Evolutionary conservation across 345 rosid genomes (phyloP), one percentile per base, ranked within the genome.

Genomic region (Hypericum androsaemum): DNA sequence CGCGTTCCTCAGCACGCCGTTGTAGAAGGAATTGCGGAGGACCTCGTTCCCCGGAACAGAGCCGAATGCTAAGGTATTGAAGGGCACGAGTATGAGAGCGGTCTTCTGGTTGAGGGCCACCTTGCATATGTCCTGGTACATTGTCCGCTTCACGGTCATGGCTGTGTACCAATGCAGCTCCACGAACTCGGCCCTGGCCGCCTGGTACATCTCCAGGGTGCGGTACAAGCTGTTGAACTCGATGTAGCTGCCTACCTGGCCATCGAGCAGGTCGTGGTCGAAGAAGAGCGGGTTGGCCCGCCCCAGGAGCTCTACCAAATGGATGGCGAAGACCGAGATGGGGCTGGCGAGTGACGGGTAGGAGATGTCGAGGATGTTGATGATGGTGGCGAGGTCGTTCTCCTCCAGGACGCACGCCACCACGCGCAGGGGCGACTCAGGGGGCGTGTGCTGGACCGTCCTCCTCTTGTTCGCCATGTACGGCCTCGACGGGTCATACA

Each of bases 91-190:
- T 43, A 90, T 76, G n/a, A 90, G 54, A 9, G 71, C 42, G 0
- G 92, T 68, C 57, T 76, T 72, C 15, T 67, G 76, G 3, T 6
- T 35, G 36, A 80, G 45, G 0, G 96, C 96, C 0, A 82, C 56
- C 76, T 79, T 80, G 43, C 95, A 87, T 0, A 90, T 56, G 41
- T 87, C 81, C 49, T 77, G 95, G 50, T 79, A 77, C 92, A 87
- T 90, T 0, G 87, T 68, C 53, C 75, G 58, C 58, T 70, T 76
- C 0, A 85, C 73, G 0, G 82, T 67, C 28, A 72, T 43, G 12
- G 82, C 67, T 0, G 95, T 77, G 75, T 56, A 80, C n/a, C 73
- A 59, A 6, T 50, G 72, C 32, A 79, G 48, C 9, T 32, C 53
- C n/a, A 87, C 74, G 6, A 45, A 50, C 7, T 42, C 57, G 15